These are phyloP conservation scores for Solanum chacoense DNA, from an alignment of 305 asterid genomes.

Conservation along the genomic window DNA sequence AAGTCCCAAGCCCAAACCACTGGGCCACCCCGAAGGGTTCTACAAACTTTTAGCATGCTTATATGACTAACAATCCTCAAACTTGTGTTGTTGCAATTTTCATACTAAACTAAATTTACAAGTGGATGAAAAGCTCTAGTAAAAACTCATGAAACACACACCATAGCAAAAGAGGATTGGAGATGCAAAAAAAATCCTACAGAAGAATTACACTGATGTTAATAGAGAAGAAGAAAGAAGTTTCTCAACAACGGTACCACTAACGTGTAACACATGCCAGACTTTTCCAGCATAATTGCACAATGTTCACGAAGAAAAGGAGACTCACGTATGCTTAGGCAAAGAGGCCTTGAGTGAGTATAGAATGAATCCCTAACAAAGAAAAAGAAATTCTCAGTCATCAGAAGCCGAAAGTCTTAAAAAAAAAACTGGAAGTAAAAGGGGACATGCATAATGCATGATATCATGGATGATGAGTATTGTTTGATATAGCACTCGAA, in stretches of 20 bases:
- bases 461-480: background rate
- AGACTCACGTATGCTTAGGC: background rate
- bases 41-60: background rate
- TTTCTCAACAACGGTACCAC: background rate
- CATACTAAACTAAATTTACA: background rate
- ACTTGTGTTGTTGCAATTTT: background rate
- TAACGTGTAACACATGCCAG: background rate
- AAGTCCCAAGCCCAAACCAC: no score
- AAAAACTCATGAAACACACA: background rate
- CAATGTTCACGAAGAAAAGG: background rate
- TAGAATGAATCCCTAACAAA: background rate
- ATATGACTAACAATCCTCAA: background rate
- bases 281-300: background rate
- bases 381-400: background rate
- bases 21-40: no score
- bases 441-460: background rate
- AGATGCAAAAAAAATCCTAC: background rate
- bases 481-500: background rate
- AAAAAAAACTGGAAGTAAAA: background rate
- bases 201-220: background rate
- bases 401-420: background rate
- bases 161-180: background rate
- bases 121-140: background rate
- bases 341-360: background rate
- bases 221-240: background rate